Base-by-base conservation (phyloP, 2,329 filamentous ascomycete species). In the Epicoccum sorghinum region DNA sequence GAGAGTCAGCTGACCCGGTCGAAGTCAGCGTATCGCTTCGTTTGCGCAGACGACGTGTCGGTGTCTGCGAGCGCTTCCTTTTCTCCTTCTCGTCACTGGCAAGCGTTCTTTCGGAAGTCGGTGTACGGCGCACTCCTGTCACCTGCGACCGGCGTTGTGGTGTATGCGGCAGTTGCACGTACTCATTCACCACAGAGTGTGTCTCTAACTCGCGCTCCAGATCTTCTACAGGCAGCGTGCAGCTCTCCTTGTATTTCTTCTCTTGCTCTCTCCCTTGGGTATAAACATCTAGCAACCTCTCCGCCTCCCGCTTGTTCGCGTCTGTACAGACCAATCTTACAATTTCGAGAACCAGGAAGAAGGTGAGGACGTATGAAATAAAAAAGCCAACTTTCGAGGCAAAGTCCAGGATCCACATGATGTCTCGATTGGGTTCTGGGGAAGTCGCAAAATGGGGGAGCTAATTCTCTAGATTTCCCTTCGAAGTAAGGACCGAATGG, bases 11-110 rank as follows among this genome's bases (percentile, higher is more conserved):
- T 4, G 61, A 61, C 18, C 50, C 35, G 13, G 57, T 46, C 13
- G 61, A 65, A 25, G 38, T 65, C 35, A 65, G 47, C 4, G 65
- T 67, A 41, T 67, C 61, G 30, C 65, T 66, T 14, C 63, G 52
- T 37, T 65, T 67, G 30, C 63, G 57, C 3, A 62, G 49, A 13
- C 60, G 58, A 32, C 60, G 39, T 13, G 45, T 50, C 4, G 45
- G 49, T 25, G 53, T 49, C 22, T 52, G 27, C 8, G 49, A 55
- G 22, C 52, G 52, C 25, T 55, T 55, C 30, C 45, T 45, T 41
- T 35, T 50, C 32, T 55, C 46, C 12, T 55, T 55, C 30, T 50
- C 41, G 5, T 56, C 55, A 10, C 48, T 42, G 27, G 36, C 39
- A 7, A 47, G 40, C 12, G 40, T 48, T 24, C 30, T 47, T 10